Evolutionary conservation across 164 flowering plant genomes (phyloP).

Genomic region (Stephania cephalantha): DNA sequence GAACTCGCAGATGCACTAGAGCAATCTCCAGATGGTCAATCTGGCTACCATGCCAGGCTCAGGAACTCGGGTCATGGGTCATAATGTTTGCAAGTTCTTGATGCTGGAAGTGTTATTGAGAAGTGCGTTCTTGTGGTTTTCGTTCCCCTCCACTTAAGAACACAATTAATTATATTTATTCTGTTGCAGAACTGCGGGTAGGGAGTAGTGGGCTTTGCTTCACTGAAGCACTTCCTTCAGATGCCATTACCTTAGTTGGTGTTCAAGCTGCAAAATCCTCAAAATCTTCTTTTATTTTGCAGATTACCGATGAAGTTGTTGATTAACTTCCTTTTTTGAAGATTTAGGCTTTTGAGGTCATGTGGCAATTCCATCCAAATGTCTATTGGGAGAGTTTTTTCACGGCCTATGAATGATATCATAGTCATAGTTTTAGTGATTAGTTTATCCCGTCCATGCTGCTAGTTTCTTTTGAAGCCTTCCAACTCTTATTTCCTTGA

Average conservation of each 20-base stretch:
- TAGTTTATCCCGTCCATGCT: not conserved
- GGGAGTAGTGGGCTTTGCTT: conserved; percentile 63
- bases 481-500: not conserved
- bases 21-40: conserved; percentile 65
- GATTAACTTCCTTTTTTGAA: conserved; percentile 4
- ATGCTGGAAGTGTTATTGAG: conserved; percentile 31
- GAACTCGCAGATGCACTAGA: conserved; percentile 76
- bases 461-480: conserved; percentile 5
- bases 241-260: conserved; percentile 39
- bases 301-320: not conserved
- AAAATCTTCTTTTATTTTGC: not conserved
- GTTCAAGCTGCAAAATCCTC: conserved; percentile 30
- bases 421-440: not conserved
- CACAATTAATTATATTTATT: conserved; percentile 49
- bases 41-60: conserved; percentile 72
- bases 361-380: conserved; percentile 3
- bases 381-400: conserved; percentile 6
- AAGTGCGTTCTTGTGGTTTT: conserved; percentile 40
- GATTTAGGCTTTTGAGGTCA: conserved; percentile 3
- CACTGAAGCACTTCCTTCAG: conserved; percentile 54
- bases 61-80: conserved; percentile 58
- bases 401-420: conserved; percentile 1
- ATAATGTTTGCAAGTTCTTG: conserved; percentile 27
- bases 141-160: conserved; percentile 34
- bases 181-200: conserved; percentile 79